These are phyloP conservation scores for Russula griseocarnosa DNA, from an alignment of 768 basidiomycete genomes.

Conservation along the genomic window DNA sequence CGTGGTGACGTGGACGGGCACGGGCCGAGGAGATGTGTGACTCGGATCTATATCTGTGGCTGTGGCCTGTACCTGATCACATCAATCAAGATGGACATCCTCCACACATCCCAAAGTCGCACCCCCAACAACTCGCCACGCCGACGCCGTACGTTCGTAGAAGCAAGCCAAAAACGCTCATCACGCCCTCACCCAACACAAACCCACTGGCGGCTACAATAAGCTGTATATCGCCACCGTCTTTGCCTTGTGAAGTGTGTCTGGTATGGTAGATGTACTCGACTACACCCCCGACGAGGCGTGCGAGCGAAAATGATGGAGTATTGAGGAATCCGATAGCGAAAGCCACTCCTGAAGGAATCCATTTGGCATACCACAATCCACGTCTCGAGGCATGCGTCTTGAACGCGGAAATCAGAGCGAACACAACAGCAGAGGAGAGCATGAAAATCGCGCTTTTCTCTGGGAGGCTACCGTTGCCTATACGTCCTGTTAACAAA, in stretches of 20 bases:
- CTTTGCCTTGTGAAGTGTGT: conserved; percentile 45
- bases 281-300: conserved; percentile 80
- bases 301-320: conserved; percentile 88
- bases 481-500: conserved; percentile 41
- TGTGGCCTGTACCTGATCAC: too few species aligned
- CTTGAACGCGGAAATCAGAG: conserved; percentile 61
- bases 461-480: conserved; percentile 77
- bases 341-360: conserved; percentile 91
- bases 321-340: conserved; percentile 96
- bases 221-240: conserved; percentile 64
- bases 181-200: conserved; percentile 90
- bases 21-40: background rate
- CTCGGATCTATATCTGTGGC: background rate
- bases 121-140: conserved; percentile 83
- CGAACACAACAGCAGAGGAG: conserved; percentile 68
- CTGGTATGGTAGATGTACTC: conserved; percentile 63
- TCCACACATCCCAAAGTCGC: conserved; percentile 67
- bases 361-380: conserved; percentile 62
- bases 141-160: conserved; percentile 73
- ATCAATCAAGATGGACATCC: conserved; percentile 48
- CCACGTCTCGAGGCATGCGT: conserved; percentile 49
- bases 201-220: conserved; percentile 93
- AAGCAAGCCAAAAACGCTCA: conserved; percentile 74
- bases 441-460: conserved; percentile 77
- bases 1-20: conserved; percentile 18